Percentiles rank a stretch among this genome's conserved stretches.
Evolutionary conservation across 345 rosid species (phyloP).

Genomic region (Turnera subulata): DNA sequence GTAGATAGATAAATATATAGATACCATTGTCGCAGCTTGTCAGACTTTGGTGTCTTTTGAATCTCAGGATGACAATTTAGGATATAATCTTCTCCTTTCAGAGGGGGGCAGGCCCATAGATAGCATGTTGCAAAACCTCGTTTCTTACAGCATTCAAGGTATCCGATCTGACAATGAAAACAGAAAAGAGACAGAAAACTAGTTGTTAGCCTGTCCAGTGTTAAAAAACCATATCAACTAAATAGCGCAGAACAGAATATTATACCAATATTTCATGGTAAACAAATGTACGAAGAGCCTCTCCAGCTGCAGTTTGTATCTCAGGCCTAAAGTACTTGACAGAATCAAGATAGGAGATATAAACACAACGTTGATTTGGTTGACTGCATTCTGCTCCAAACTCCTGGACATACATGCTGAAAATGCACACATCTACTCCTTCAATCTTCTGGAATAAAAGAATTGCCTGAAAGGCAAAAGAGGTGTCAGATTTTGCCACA

Average conservation of each 20-base stretch:
- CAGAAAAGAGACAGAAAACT: not conserved
- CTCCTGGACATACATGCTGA: slow-evolving; percentile 99
- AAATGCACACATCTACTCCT: slow-evolving; percentile 98
- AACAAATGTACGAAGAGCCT: slow-evolving; percentile 95
- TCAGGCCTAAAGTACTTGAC: slow-evolving; percentile 98
- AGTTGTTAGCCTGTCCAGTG: not conserved
- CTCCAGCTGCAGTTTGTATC: slow-evolving; percentile 80
- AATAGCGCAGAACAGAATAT: not conserved
- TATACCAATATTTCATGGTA: slow-evolving; percentile 91
- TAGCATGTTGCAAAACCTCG: slow-evolving; percentile 99
- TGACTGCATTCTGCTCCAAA: slow-evolving; percentile 86
- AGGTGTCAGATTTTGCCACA: no score
- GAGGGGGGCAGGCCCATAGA: slow-evolving; percentile 99
- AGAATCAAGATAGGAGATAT: slow-evolving; percentile 95
- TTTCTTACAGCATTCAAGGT: slow-evolving; percentile 95
- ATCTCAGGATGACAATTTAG: slow-evolving; percentile 99
- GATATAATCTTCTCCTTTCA: slow-evolving; percentile 99
- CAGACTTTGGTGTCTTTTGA: slow-evolving; percentile 99
- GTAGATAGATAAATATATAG: slow-evolving; percentile 22
- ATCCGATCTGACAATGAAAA: slow-evolving; percentile 70
- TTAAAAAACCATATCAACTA: no score
- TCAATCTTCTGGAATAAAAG: slow-evolving; percentile 96
- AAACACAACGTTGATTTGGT: slow-evolving; percentile 99
- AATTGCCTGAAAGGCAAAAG: slow-evolving; percentile 67
- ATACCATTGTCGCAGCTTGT: slow-evolving; percentile 98